These are phyloP conservation scores for Chlorella sp. DNA, from an alignment of 139 green algal genomes.

Conservation along the genomic window DNA sequence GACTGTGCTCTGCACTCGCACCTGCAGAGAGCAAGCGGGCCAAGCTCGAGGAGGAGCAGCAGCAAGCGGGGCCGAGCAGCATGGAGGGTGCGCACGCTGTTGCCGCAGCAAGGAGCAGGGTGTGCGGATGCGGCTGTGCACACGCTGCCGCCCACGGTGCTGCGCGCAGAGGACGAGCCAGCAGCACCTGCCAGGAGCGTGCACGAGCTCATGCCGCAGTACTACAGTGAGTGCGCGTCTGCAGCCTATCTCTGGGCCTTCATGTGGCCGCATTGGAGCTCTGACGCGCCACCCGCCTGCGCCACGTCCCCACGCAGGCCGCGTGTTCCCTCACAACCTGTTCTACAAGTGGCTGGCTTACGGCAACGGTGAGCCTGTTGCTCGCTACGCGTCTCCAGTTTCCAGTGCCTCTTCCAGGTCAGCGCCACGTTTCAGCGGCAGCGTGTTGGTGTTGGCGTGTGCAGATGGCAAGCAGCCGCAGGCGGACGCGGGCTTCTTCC, in stretches of 20 bases:
- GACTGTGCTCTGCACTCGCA: too few species aligned
- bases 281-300: not conserved
- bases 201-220: conserved; percentile 32
- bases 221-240: conserved; percentile 36
- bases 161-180: not conserved
- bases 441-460: not conserved
- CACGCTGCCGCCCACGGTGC: too few species aligned
- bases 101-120: too few species aligned
- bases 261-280: not conserved
- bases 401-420: too few species aligned
- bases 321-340: conserved; percentile 68
- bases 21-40: too few species aligned
- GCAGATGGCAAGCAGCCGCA: conserved; percentile 71
- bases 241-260: too few species aligned
- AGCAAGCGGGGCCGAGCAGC: too few species aligned
- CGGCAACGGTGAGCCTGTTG: conserved; percentile 80
- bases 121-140: too few species aligned
- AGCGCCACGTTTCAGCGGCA: too few species aligned
- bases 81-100: too few species aligned
- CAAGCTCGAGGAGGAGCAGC: too few species aligned
- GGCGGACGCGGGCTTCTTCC: conserved; percentile 67
- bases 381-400: too few species aligned
- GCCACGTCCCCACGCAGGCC: conserved; percentile 30
- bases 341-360: conserved; percentile 89
- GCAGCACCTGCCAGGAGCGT: conserved; percentile 4